These are phyloP conservation scores for Trametopsis cervina DNA, from an alignment of 768 basidiomycete species.

Conservation along the genomic window DNA sequence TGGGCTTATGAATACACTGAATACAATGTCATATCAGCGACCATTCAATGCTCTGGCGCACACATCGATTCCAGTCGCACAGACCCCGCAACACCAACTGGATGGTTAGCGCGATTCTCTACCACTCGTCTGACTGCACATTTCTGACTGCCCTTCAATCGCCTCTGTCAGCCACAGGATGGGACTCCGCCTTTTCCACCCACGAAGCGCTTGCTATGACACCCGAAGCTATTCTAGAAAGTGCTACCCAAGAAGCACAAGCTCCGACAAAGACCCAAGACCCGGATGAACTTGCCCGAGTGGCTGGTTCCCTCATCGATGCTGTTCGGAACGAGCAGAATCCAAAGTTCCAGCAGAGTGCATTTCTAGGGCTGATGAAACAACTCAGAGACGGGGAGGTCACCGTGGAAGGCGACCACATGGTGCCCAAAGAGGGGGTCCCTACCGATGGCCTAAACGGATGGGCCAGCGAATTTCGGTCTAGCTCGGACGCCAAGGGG, in stretches of 20 bases:
- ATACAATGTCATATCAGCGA: constrained; percentile 27
- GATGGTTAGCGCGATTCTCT: constrained; percentile 22
- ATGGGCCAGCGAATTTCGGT: constrained; percentile 21
- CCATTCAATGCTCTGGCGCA: neutral
- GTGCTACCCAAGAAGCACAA: neutral
- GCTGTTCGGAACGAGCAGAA: constrained; percentile 71
- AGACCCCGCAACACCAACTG: constrained; percentile 17
- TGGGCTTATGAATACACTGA: constrained; percentile 32
- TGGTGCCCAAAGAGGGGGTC: constrained; percentile 45
- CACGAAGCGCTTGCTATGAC: constrained; percentile 34
- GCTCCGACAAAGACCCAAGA: constrained; percentile 25
- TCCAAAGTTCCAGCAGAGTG: constrained; percentile 79
- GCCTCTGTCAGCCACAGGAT: constrained; percentile 22
- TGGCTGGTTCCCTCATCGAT: constrained; percentile 72
- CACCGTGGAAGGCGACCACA: constrained; percentile 69
- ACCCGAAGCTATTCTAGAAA: constrained; percentile 3
- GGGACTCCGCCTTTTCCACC: constrained; percentile 62
- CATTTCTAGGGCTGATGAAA: constrained; percentile 82
- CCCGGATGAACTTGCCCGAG: constrained; percentile 69
- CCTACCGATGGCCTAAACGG: constrained; percentile 17
- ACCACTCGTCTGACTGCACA: constrained; percentile 33
- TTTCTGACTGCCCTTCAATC: neutral
- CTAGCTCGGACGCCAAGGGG: constrained; percentile 49
- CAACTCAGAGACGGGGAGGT: constrained; percentile 76
- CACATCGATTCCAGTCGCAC: constrained; percentile 13